These are phyloP conservation scores for Hymenoscyphus albidus DNA, from an alignment of 2,329 filamentous ascomycete genomes.

Conservation along the genomic window DNA sequence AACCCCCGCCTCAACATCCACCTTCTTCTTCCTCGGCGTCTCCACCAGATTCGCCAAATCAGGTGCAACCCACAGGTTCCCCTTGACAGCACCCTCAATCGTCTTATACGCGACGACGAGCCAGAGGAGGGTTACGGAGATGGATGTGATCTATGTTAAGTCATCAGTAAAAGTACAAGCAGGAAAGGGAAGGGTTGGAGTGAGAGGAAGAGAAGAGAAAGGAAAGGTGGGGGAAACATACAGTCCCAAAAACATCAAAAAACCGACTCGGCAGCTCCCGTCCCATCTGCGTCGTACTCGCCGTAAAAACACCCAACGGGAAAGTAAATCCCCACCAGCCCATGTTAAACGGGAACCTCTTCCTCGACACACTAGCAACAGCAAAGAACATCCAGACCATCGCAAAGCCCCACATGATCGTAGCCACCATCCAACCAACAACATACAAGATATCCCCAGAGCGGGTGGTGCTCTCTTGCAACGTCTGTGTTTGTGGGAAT, in stretches of 20 bases:
- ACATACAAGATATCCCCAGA: constrained; percentile 55
- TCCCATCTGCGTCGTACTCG: constrained; percentile 45
- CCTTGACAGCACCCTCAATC: constrained; percentile 43
- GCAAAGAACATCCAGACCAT: constrained; percentile 54
- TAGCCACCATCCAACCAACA: constrained; percentile 49
- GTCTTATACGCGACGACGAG: constrained; percentile 50
- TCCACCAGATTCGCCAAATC: constrained; percentile 42
- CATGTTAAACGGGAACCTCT: constrained; percentile 55
- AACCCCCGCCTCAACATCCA: constrained; percentile 5
- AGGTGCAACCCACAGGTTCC: constrained; percentile 51
- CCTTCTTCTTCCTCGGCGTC: constrained; percentile 2
- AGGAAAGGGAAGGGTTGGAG: neutral
- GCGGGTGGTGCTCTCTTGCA: constrained; percentile 34
- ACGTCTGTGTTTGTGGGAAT: constrained; percentile 37
- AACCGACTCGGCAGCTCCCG: constrained; percentile 51
- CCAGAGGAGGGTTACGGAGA: constrained; percentile 52
- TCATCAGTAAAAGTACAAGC: too few species aligned
- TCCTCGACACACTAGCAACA: constrained; percentile 44
- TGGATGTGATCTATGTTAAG: constrained; percentile 41
- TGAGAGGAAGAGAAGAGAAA: neutral
- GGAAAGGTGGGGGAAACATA: constrained; percentile 29
- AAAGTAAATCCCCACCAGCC: constrained; percentile 62
- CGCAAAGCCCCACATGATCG: constrained; percentile 55
- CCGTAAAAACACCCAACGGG: constrained; percentile 53
- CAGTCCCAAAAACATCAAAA: constrained; percentile 54